Percentiles rank a stretch among this genome's conserved stretches.
Conservation (phyloP, 2,329 filamentous ascomycete species). For the Tympanopsis confertula region DNA sequence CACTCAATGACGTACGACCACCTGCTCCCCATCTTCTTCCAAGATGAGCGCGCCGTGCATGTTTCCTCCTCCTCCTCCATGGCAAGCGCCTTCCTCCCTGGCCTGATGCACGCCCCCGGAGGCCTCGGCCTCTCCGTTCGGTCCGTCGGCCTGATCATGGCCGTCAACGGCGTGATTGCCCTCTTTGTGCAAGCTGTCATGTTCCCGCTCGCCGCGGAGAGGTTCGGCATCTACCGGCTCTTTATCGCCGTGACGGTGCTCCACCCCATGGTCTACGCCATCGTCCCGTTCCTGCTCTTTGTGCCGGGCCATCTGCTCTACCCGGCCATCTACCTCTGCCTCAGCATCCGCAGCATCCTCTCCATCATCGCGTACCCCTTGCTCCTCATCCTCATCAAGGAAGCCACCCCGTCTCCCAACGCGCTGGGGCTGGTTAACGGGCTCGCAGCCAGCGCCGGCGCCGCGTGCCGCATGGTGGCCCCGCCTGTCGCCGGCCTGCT, state of each 20-base stretch:
- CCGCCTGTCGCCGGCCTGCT: conserved; percentile 53
- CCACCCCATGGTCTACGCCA: conserved; percentile 48
- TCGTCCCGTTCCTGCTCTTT: conserved; percentile 45
- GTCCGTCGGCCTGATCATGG: conserved; percentile 49
- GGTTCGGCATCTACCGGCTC: conserved; percentile 44
- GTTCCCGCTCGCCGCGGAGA: conserved; percentile 47
- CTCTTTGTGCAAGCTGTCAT: conserved; percentile 46
- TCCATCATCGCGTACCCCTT: conserved; percentile 56
- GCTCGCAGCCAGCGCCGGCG: conserved; percentile 52
- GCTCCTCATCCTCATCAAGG: conserved; percentile 56
- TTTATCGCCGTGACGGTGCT: conserved; percentile 46
- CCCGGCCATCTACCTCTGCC: conserved; percentile 44
- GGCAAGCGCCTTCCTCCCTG: conserved; percentile 14
- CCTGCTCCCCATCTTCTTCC: conserved; percentile 82
- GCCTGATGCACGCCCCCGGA: conserved; percentile 43
- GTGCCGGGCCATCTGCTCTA: conserved; percentile 38
- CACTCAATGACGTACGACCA: conserved; percentile 94
- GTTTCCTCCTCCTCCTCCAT: conserved; percentile 18
- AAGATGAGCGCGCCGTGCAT: conserved; percentile 51
- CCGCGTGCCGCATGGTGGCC: conserved; percentile 55
- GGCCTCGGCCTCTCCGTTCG: conserved; percentile 52
- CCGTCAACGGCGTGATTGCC: conserved; percentile 44
- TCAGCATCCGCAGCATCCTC: conserved; percentile 46
- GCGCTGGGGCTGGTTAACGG: conserved; percentile 56
- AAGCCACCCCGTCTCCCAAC: conserved; percentile 43